phyloP scores from a whole-genome alignment of 1,284 basidiomycete genomes.

The Clitocybe nebularis region DNA sequence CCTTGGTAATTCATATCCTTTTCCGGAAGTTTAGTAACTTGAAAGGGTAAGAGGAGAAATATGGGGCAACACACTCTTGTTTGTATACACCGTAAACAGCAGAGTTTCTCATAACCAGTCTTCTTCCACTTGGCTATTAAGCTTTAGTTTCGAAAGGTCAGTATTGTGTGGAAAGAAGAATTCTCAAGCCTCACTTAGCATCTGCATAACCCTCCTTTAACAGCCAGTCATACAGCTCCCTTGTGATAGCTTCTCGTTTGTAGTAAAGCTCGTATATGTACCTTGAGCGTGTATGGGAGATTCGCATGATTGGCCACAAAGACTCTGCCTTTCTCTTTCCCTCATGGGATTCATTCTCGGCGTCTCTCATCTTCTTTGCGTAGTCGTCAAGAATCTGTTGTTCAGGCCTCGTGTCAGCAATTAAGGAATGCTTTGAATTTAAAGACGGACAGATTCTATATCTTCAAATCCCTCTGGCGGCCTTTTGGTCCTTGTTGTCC shows the following conservation, averaged over 20 bases:
- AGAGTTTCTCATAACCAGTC: conserved; percentile 96
- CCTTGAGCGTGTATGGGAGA: conserved; percentile 90
- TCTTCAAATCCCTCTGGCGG: conserved; percentile 98
- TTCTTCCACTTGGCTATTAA: conserved; percentile 99
- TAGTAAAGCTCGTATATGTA: conserved; percentile 99
- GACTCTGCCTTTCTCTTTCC: conserved; percentile 97
- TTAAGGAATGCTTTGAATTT: neutral
- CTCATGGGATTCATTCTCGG: conserved; percentile 96
- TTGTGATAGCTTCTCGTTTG: conserved; percentile 93
- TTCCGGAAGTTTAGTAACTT: conserved; percentile 14
- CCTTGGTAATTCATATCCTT: conserved; percentile 99
- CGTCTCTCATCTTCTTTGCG: conserved; percentile 95
- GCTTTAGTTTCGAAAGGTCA: conserved; percentile 38
- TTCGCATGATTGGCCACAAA: conserved; percentile 99
- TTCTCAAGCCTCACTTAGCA: conserved; percentile 71
- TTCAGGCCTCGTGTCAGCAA: conserved; percentile 4
- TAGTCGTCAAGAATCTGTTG: conserved; percentile 87
- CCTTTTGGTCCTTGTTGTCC: conserved; percentile 89
- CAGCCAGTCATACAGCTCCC: conserved; percentile 97
- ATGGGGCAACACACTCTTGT: conserved; percentile 60
- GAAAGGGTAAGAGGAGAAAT: conserved; percentile 6
- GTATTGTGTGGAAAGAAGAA: conserved; percentile 9
- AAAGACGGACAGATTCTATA: conserved; percentile 67
- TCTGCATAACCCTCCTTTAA: conserved; percentile 98
- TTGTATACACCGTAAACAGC: conserved; percentile 96